These are phyloP conservation scores for Agastache rugosa DNA, from an alignment of 257 asterid species.

Conservation along the genomic window DNA sequence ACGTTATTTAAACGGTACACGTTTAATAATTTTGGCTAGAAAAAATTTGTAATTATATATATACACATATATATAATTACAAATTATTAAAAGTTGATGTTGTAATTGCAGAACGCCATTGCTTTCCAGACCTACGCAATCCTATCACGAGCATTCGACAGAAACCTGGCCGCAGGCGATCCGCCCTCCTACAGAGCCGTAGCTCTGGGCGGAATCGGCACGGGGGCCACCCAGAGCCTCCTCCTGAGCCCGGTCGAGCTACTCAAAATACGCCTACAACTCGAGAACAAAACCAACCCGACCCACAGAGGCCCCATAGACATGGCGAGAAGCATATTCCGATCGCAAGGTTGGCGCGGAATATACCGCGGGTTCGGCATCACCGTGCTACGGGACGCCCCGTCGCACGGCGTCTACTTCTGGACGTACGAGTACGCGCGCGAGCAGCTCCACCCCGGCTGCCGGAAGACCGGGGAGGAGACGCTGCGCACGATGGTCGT, in stretches of 20 bases:
- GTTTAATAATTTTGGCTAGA: no score
- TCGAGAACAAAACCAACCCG: constrained; percentile 42
- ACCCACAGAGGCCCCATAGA: constrained; percentile 54
- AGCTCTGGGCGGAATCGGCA: constrained; percentile 63
- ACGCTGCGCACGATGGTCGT: constrained; percentile 61
- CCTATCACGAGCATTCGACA: constrained; percentile 60
- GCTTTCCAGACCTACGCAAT: constrained; percentile 72
- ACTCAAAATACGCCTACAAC: constrained; percentile 76
- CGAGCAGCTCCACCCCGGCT: constrained; percentile 75
- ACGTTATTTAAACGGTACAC: no score
- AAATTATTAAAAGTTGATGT: neutral
- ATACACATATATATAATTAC: no score
- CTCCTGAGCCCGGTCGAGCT: constrained; percentile 78
- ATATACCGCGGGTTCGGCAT: constrained; percentile 65
- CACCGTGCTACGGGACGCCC: constrained; percentile 77
- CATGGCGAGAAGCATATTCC: constrained; percentile 51
- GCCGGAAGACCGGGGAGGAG: constrained; percentile 61
- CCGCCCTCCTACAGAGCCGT: constrained; percentile 74
- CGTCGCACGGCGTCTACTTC: constrained; percentile 74
- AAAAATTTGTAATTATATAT: no score
- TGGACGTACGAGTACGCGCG: constrained; percentile 67
- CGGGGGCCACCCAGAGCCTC: constrained; percentile 76
- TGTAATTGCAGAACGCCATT: constrained; percentile 68
- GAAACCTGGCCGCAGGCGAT: constrained; percentile 19
- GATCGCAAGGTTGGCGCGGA: constrained; percentile 62